These are phyloP conservation scores for Lasiodiplodia theobromae DNA, from an alignment of 2,329 filamentous ascomycete genomes.

Conservation along the genomic window DNA sequence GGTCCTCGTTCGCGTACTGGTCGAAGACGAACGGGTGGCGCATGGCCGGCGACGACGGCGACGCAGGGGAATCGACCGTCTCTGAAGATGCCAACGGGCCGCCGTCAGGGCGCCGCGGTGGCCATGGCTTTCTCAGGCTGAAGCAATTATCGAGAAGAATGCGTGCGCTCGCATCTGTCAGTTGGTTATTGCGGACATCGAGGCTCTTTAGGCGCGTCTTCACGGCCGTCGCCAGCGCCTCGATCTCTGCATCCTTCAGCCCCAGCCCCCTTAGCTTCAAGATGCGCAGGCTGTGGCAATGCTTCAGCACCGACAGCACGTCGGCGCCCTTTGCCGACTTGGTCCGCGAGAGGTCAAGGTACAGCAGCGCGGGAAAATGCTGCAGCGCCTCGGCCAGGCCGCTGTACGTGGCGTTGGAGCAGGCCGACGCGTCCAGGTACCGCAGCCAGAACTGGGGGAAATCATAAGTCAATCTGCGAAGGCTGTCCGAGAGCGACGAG, in stretches of 20 bases:
- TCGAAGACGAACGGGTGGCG: slow-evolving; percentile 9
- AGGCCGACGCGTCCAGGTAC: slow-evolving; percentile 63
- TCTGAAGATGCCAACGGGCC: not conserved
- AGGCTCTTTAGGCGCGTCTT: slow-evolving; percentile 61
- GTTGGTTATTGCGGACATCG: slow-evolving; percentile 63
- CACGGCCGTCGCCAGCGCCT: slow-evolving; percentile 60
- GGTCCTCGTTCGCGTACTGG: slow-evolving; percentile 47
- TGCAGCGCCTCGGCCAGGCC: slow-evolving; percentile 60
- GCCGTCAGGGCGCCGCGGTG: slow-evolving; percentile 30
- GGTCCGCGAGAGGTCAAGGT: slow-evolving; percentile 65
- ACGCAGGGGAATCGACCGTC: not conserved
- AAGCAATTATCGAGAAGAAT: slow-evolving; percentile 62
- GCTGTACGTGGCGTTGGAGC: slow-evolving; percentile 64
- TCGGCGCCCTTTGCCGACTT: slow-evolving; percentile 55
- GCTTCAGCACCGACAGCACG: slow-evolving; percentile 57
- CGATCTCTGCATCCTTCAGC: slow-evolving; percentile 61
- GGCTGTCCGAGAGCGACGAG: slow-evolving; percentile 34
- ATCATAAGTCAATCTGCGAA: slow-evolving; percentile 28
- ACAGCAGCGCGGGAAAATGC: slow-evolving; percentile 62
- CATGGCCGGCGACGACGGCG: slow-evolving; percentile 37
- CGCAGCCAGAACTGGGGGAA: slow-evolving; percentile 57
- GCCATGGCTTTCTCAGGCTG: slow-evolving; percentile 31
- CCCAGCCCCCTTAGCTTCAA: slow-evolving; percentile 63
- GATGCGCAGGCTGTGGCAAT: slow-evolving; percentile 60
- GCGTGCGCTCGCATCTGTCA: slow-evolving; percentile 63